These are phyloP conservation scores for Apostasia shenzhenica DNA, from an alignment of 106 monocot species.

Conservation along the genomic window DNA sequence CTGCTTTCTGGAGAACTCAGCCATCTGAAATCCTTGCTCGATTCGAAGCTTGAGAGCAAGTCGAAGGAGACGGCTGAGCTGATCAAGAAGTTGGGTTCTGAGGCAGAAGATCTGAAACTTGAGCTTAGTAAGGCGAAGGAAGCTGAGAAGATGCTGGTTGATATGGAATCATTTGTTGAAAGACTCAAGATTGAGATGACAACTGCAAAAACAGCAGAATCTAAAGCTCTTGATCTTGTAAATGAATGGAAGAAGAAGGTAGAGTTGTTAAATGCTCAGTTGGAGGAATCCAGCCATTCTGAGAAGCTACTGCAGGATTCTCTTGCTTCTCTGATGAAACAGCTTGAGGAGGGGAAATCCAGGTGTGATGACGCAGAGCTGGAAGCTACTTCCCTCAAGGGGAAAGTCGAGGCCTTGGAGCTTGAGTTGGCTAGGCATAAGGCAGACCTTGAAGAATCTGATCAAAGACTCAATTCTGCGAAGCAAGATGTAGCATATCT, in stretches of 20 bases:
- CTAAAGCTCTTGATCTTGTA: conserved; percentile 15
- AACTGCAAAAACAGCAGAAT: conserved; percentile 34
- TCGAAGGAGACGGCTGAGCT: conserved; percentile 31
- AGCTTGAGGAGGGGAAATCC: conserved; percentile 27
- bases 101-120: conserved; percentile 27
- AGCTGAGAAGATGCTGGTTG: conserved; percentile 28
- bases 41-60: conserved; percentile 12
- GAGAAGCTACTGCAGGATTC: conserved; percentile 17
- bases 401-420: conserved; percentile 34
- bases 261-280: conserved; percentile 15
- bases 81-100: conserved; percentile 28
- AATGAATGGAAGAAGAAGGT: conserved; percentile 50
- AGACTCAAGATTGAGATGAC: conserved; percentile 22
- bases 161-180: conserved; percentile 27
- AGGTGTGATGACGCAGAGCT: conserved; percentile 16
- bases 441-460: conserved; percentile 25
- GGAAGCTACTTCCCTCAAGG: conserved; percentile 27
- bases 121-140: conserved; percentile 36
- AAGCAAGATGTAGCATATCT: conserved; percentile 27
- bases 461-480: conserved; percentile 18
- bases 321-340: conserved; percentile 8
- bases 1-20: conserved; percentile 38
- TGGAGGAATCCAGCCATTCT: conserved; percentile 29
- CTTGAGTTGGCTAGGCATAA: conserved; percentile 25
- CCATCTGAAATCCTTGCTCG: conserved; percentile 45